A percentile compares a stretch with the other conserved stretches of the same genome.
phyloP scores from a whole-genome alignment of 371 early-diverging fungal genomes.

The Fennellomyces sp. region DNA sequence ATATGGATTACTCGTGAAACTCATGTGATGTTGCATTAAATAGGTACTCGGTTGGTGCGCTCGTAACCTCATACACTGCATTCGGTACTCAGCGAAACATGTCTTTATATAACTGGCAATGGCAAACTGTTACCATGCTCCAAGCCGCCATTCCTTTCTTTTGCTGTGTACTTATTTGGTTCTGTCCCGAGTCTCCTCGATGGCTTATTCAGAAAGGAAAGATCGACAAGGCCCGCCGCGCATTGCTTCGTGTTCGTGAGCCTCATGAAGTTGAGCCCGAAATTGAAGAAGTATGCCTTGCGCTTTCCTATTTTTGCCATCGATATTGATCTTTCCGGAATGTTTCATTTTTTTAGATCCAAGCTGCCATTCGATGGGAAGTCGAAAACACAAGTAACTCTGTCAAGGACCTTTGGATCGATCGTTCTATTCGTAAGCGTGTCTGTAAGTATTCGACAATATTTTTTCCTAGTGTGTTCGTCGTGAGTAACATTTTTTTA shows the following conservation, averaged over 20 bases:
- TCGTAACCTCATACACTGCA: slow-evolving; percentile 27
- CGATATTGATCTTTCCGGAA: background rate
- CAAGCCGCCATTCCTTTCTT: slow-evolving; percentile 23
- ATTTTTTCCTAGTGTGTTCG: no score
- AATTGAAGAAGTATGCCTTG: slow-evolving; percentile 18
- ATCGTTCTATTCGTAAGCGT: slow-evolving; percentile 20
- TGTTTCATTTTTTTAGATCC: slow-evolving; percentile 10
- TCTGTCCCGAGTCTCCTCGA: slow-evolving; percentile 30
- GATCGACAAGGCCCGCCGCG: slow-evolving; percentile 19
- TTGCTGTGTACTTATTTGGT: slow-evolving; percentile 17
- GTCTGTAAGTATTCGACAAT: slow-evolving; percentile 15
- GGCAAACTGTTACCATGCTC: slow-evolving; percentile 22
- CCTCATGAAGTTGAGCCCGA: slow-evolving; percentile 24
- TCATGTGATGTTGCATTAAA: background rate
- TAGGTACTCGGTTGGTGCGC: slow-evolving; percentile 29
- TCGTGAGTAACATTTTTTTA: no score
- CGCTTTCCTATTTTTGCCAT: background rate
- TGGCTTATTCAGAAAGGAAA: slow-evolving; percentile 26
- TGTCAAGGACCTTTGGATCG: slow-evolving; percentile 21
- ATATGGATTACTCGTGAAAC: background rate
- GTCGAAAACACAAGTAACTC: slow-evolving; percentile 22
- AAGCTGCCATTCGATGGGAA: slow-evolving; percentile 31
- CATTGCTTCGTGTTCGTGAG: slow-evolving; percentile 24
- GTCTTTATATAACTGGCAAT: slow-evolving; percentile 26
- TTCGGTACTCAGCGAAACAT: slow-evolving; percentile 11